Percentiles rank a stretch among this genome's conserved stretches.
Conservation (phyloP, 768 basidiomycete species). For the Mycena crocata region DNA sequence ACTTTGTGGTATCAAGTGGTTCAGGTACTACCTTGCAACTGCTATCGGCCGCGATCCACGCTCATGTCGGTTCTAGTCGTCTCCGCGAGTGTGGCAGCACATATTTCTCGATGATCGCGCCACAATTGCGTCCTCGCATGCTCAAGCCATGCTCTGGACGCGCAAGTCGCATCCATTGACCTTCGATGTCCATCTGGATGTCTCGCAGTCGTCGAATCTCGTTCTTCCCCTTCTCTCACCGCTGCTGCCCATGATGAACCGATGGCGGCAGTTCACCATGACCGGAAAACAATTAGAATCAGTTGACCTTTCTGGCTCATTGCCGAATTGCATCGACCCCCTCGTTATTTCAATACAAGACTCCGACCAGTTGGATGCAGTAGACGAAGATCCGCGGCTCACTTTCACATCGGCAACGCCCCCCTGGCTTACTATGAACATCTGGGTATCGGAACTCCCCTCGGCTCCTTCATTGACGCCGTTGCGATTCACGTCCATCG, state of each 20-base stretch:
- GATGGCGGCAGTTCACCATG: slow-evolving; percentile 69
- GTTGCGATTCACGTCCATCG: slow-evolving; percentile 67
- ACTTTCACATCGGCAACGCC: slow-evolving; percentile 50
- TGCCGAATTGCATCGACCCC: slow-evolving; percentile 44
- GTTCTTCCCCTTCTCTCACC: slow-evolving; percentile 75
- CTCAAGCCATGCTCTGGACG: slow-evolving; percentile 66
- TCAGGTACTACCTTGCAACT: slow-evolving; percentile 2
- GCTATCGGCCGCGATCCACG: neutral
- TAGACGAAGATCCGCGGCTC: slow-evolving; percentile 43
- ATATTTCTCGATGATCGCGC: slow-evolving; percentile 62
- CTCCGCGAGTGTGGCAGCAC: slow-evolving; percentile 72
- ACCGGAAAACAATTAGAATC: slow-evolving; percentile 54
- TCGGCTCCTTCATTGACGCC: slow-evolving; percentile 53
- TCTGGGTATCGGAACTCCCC: slow-evolving; percentile 65
- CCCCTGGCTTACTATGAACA: slow-evolving; percentile 55
- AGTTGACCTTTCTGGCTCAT: slow-evolving; percentile 40
- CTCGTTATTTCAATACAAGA: slow-evolving; percentile 53
- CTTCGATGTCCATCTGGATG: slow-evolving; percentile 65
- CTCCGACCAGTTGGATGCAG: slow-evolving; percentile 44
- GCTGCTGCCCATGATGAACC: slow-evolving; percentile 63
- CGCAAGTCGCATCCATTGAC: slow-evolving; percentile 63
- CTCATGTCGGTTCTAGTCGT: slow-evolving; percentile 43
- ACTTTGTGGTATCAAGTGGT: slow-evolving; percentile 68
- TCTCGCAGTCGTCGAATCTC: slow-evolving; percentile 56
- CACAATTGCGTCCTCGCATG: slow-evolving; percentile 50